A percentile compares a stretch with the other conserved stretches of the same genome.
These are phyloP conservation scores for Penicillium thymicola DNA, from an alignment of 2,329 filamentous ascomycete species.

Conservation along the genomic window DNA sequence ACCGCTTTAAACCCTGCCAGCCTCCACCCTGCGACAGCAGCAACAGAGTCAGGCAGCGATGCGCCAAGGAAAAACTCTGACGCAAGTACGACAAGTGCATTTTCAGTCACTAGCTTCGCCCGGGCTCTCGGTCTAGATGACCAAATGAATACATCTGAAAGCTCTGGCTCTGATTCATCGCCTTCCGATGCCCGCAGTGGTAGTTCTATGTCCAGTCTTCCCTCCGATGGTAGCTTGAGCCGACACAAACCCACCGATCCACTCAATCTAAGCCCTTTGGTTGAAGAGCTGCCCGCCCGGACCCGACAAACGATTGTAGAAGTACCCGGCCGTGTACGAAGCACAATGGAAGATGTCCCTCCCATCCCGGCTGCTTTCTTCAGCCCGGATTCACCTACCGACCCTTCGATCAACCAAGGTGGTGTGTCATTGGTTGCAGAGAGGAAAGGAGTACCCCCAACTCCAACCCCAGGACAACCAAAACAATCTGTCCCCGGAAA, in stretches of 20 bases:
- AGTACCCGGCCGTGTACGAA: slow-evolving; percentile 37
- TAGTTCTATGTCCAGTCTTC: slow-evolving; percentile 61
- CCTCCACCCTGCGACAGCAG: slow-evolving; percentile 22
- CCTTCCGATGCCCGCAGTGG: slow-evolving; percentile 58
- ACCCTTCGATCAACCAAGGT: slow-evolving; percentile 45
- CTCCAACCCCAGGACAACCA: slow-evolving; percentile 8
- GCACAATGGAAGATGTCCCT: slow-evolving; percentile 27
- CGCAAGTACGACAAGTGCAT: slow-evolving; percentile 29
- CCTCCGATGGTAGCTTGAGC: slow-evolving; percentile 39
- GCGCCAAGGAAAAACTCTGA: slow-evolving; percentile 27
- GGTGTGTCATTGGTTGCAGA: slow-evolving; percentile 38
- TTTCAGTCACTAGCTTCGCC: slow-evolving; percentile 41
- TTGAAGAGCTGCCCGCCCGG: slow-evolving; percentile 52
- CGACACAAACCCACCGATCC: slow-evolving; percentile 32
- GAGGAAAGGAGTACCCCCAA: slow-evolving; percentile 6
- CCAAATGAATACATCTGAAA: slow-evolving; percentile 62
- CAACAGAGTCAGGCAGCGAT: slow-evolving; percentile 11
- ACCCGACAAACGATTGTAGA: slow-evolving; percentile 21
- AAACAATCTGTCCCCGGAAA: slow-evolving; percentile 18
- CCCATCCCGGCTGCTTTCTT: slow-evolving; percentile 32
- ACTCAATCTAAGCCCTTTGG: slow-evolving; percentile 51
- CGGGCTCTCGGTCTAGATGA: slow-evolving; percentile 49
- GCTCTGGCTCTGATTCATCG: slow-evolving; percentile 64
- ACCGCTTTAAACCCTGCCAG: slow-evolving; percentile 16
- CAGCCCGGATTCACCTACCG: slow-evolving; percentile 48